Percentiles rank a stretch among this genome's conserved stretches.
Evolutionary conservation across 2,329 filamentous ascomycete genomes (phyloP).

Genomic region (Aureobasidium namibiae): DNA sequence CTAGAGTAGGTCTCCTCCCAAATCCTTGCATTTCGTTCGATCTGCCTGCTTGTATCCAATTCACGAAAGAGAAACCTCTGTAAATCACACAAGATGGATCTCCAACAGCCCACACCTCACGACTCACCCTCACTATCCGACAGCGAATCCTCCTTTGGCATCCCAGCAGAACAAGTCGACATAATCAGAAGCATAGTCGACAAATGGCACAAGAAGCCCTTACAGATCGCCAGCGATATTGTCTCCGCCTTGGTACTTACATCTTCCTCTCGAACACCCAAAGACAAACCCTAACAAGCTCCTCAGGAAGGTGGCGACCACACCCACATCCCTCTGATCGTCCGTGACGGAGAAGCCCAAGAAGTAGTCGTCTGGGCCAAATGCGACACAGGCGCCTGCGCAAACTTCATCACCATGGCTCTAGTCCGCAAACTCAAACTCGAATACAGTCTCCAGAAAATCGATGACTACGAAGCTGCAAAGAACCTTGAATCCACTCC

Average conservation of each 20-base stretch:
- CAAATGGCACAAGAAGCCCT: conserved; percentile 17
- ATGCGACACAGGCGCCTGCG: conserved; percentile 19
- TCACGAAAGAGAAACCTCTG: neutral
- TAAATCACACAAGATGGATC: neutral
- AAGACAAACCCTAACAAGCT: neutral
- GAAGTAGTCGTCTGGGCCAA: conserved; percentile 19
- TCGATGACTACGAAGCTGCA: neutral
- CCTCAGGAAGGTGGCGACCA: conserved; percentile 14
- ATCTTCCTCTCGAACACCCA: neutral
- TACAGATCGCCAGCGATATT: conserved; percentile 17
- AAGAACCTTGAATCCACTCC: neutral
- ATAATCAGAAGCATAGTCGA: conserved; percentile 15
- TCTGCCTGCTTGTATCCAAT: neutral
- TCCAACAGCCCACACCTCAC: conserved; percentile 5
- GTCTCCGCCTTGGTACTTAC: conserved; percentile 1
- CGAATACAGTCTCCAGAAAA: neutral
- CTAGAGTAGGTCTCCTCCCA: neutral
- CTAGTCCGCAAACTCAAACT: conserved; percentile 8
- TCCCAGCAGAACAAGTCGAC: conserved; percentile 11
- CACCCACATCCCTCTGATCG: conserved; percentile 18
- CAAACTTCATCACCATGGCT: conserved; percentile 17
- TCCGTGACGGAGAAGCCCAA: conserved; percentile 13
- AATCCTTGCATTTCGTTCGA: neutral
- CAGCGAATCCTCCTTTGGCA: neutral
- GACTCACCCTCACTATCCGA: neutral